Conservation (phyloP, 371 early-diverging fungal genomes). For the Dipsacomyces acuminosporus region DNA sequence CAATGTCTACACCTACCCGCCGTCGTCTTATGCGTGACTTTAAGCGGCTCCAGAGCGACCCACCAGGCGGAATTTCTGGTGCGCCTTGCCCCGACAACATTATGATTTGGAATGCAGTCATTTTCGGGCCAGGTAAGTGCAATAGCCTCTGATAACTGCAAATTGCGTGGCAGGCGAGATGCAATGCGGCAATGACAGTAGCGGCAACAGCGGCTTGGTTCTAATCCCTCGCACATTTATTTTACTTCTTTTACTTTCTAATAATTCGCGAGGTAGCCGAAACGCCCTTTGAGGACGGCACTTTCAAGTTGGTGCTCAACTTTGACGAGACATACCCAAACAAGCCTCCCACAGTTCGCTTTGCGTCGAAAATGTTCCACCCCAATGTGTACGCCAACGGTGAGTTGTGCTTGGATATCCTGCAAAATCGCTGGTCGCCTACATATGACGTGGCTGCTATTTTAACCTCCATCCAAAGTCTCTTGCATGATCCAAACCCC, state of each 20-base stretch:
- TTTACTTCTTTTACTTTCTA: constrained; percentile 12
- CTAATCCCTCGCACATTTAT: not conserved
- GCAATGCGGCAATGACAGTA: too few species aligned
- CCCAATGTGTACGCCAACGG: constrained; percentile 99
- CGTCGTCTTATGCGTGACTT: constrained; percentile 93
- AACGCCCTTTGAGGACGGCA: constrained; percentile 99
- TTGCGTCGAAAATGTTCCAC: constrained; percentile 98
- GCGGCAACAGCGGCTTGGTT: too few species aligned
- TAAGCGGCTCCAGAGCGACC: constrained; percentile 92
- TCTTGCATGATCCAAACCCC: constrained; percentile 98
- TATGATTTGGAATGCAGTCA: constrained; percentile 96
- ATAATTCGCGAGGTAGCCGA: too few species aligned
- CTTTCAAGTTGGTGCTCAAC: constrained; percentile 92
- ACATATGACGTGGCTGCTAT: constrained; percentile 97
- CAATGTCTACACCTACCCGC: constrained; percentile 83
- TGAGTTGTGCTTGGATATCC: constrained; percentile 97
- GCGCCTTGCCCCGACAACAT: constrained; percentile 95
- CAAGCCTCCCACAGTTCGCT: constrained; percentile 97
- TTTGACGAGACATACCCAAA: constrained; percentile 99
- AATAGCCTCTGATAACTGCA: too few species aligned
- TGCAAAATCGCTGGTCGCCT: constrained; percentile 98
- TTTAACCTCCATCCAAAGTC: constrained; percentile 94
- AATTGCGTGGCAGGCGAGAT: too few species aligned
- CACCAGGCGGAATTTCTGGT: constrained; percentile 85
- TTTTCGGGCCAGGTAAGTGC: constrained; percentile 87